Percentiles rank a stretch among this genome's conserved stretches.
Evolutionary conservation across 257 asterid species (phyloP).

Genomic region (Solanum boliviense): DNA sequence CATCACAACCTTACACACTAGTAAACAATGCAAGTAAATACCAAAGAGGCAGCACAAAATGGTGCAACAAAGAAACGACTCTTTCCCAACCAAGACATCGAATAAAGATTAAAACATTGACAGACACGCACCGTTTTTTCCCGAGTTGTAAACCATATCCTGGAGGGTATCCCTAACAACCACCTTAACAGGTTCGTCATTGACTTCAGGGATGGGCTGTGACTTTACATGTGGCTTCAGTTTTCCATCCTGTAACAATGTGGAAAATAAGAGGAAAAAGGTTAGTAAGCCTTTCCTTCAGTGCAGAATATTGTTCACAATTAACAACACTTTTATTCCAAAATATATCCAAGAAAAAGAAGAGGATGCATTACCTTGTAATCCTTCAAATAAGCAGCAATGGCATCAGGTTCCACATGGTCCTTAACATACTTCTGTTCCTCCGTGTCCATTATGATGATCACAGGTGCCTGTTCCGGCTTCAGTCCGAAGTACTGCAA

Average conservation of each 20-base stretch:
- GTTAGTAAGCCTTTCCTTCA: neutral
- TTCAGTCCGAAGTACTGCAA: slow-evolving; percentile 74
- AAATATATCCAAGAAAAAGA: neutral
- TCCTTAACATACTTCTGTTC: slow-evolving; percentile 48
- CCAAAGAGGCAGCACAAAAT: neutral
- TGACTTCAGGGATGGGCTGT: slow-evolving; percentile 66
- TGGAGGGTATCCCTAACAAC: slow-evolving; percentile 54
- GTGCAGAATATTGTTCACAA: neutral
- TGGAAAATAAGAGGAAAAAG: neutral
- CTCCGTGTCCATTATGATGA: slow-evolving; percentile 37
- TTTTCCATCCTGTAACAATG: slow-evolving; percentile 46
- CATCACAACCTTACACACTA: neutral
- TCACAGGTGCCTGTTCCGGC: slow-evolving; percentile 51
- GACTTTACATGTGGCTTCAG: slow-evolving; percentile 53
- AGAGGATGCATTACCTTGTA: slow-evolving; percentile 28
- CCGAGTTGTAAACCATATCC: slow-evolving; percentile 8
- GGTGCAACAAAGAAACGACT: neutral
- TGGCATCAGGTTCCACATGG: slow-evolving; percentile 46
- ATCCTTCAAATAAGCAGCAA: slow-evolving; percentile 55
- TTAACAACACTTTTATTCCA: neutral
- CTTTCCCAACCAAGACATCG: neutral
- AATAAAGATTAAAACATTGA: neutral
- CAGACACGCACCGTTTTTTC: slow-evolving; percentile 9
- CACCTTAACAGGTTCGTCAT: slow-evolving; percentile 78
- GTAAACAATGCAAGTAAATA: neutral